These are phyloP conservation scores for Phytophthora pistaciae DNA, from an alignment of 352 stramenopile species.

Conservation along the genomic window DNA sequence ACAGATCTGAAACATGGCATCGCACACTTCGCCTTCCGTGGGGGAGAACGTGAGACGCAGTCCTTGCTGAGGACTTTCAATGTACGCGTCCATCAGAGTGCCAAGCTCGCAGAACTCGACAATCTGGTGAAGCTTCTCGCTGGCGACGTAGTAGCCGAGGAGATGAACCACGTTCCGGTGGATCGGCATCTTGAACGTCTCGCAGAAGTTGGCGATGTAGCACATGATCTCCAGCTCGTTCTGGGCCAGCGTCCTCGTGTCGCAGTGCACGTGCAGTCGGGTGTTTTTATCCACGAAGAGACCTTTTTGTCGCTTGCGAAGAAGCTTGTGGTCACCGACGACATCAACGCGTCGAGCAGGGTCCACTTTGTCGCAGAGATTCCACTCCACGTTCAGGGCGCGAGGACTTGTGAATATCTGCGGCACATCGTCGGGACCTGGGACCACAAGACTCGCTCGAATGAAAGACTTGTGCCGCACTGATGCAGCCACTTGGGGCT, in stretches of 20 bases:
- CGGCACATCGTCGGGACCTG: constrained; percentile 32
- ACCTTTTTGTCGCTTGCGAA: constrained; percentile 56
- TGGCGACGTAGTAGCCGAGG: constrained; percentile 60
- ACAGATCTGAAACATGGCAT: constrained; percentile 88
- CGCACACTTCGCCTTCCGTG: constrained; percentile 55
- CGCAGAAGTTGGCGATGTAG: constrained; percentile 56
- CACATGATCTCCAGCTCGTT: constrained; percentile 75
- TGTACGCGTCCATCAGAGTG: constrained; percentile 60
- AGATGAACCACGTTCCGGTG: constrained; percentile 68
- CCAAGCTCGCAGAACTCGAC: constrained; percentile 74
- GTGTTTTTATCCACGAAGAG: constrained; percentile 69
- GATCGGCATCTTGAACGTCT: constrained; percentile 43
- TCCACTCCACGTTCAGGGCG: constrained; percentile 71
- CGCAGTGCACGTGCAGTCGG: constrained; percentile 45
- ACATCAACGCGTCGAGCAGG: constrained; percentile 63
- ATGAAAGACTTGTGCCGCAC: constrained; percentile 35
- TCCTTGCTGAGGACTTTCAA: constrained; percentile 50
- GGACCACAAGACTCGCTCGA: constrained; percentile 22
- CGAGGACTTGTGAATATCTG: constrained; percentile 58
- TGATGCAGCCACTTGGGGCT: constrained; percentile 24
- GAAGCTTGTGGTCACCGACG: constrained; percentile 56
- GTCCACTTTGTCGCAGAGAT: constrained; percentile 68
- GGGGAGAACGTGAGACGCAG: constrained; percentile 47
- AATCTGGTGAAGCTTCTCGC: constrained; percentile 60
- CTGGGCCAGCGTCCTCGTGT: constrained; percentile 45